These are phyloP conservation scores for Grosmannia clavigera DNA, from an alignment of 2,329 filamentous ascomycete species.

Conservation along the genomic window DNA sequence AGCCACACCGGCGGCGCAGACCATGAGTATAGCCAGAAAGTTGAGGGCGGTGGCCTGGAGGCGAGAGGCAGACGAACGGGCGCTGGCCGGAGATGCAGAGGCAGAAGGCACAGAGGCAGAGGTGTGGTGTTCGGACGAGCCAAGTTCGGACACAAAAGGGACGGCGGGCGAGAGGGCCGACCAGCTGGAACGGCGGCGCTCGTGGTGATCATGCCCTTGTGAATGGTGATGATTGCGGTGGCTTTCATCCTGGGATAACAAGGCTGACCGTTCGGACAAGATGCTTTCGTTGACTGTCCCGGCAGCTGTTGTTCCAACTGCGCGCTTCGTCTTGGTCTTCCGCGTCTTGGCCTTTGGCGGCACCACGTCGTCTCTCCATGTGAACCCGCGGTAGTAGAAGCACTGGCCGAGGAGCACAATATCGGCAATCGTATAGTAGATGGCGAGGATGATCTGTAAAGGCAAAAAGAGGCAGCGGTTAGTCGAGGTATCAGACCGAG, in stretches of 20 bases:
- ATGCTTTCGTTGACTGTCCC: conserved; percentile 9
- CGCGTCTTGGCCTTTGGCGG: conserved; percentile 27
- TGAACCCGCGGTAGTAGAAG: conserved; percentile 91
- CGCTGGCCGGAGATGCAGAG: not conserved
- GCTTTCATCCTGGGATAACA: conserved; percentile 25
- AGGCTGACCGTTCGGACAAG: conserved; percentile 38
- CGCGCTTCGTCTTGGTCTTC: not conserved
- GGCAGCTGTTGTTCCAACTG: conserved; percentile 9
- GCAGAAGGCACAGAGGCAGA: not conserved
- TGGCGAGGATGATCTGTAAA: conserved; percentile 14
- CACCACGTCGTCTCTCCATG: conserved; percentile 42
- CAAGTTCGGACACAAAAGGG: conserved; percentile 29
- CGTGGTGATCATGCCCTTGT: conserved; percentile 15
- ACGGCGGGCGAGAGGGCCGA: conserved; percentile 68
- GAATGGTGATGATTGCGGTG: conserved; percentile 25
- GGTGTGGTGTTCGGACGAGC: not conserved
- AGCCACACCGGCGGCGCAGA: conserved; percentile 68
- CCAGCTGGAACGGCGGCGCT: conserved; percentile 42
- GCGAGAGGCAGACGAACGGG: conserved; percentile 18
- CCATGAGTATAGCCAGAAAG: conserved; percentile 60
- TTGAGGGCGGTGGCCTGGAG: conserved; percentile 60
- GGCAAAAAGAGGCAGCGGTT: too few species aligned
- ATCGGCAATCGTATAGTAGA: conserved; percentile 16
- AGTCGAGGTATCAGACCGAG: not conserved
- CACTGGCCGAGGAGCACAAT: conserved; percentile 71